Evolutionary conservation across 2,329 filamentous ascomycete genomes (phyloP), one percentile per base, ranked within the genome.

Genomic region (Diaporthe humulicola): DNA sequence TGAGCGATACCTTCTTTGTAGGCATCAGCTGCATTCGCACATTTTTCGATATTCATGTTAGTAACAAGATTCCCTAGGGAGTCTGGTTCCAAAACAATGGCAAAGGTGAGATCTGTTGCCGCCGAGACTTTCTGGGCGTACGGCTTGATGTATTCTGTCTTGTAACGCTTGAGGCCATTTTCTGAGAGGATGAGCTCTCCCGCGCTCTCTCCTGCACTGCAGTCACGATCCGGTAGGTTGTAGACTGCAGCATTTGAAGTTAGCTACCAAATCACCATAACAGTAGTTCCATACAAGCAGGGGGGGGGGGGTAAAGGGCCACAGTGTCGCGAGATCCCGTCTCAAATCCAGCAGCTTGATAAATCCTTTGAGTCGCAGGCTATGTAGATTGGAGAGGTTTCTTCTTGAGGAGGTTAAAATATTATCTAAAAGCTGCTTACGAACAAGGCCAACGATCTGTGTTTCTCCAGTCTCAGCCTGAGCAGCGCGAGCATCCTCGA

Each of bases 141-240:
- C 0, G 82, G 82, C 77, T 84, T 81, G 75, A 87, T 80, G 76
- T 83, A 87, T 66, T 82, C 80, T 57, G 79, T 79, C 80, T 86
- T 85, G 80, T 87, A 87, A 30, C 81, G 77, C 76, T 83, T 79
- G 17, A 86, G 76, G 6, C 85, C 85, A 70, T 82, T 79, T 22
- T 85, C 75, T 25, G 71, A 79, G 67, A 80, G 81, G 54, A 77
- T 78, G 28, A 87, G 82, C 77, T 87, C 86, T n/a, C 85, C 85
- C 0, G 82, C 81, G 19, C 81, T 83, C 77, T 86, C 84, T 36
- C 84, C 85, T 7, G 83, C 84, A n/a, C 82, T 82, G 81, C 86
- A 87, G 79, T 87, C 86, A 3, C 86, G 79, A 74, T 86, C 85
- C 9, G 85, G 85, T 1, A 87, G 80, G 76, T 87, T 84, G 79